Base-by-base conservation (phyloP, 148 eudicot genomes). In the Mesembryanthemum crystallinum region DNA sequence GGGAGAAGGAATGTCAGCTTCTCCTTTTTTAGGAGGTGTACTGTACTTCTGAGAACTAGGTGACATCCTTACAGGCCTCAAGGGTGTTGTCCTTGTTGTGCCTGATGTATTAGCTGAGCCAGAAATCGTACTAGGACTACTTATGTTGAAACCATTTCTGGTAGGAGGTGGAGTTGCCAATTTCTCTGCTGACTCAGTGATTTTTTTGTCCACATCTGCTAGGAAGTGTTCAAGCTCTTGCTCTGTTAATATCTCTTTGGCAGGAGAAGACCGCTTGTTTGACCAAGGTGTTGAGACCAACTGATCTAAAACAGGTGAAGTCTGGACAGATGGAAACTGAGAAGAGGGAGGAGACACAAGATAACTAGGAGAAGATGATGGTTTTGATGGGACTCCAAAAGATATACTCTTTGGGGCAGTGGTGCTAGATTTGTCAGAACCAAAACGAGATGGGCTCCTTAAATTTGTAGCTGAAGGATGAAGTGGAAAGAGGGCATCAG, bases 11-110 rank as follows among this genome's bases (percentile, higher is more conserved):
- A 90, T 81, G 51, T 92, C 98, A 64, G 83, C 88, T 73, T 94
- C 98, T 73, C 97, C 97, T 86, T 92, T 94, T 80, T 94, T 94
- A 6, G 98, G 97, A 71, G 98, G 91, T 72, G 98, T 90, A 35
- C 69, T 87, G 77, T 85, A 92, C 83, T 92, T 94, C 85, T 94
- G 98, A 51, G 97, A 92, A 70, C 89, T 89, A 76, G 98, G 96
- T 64, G 98, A 94, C 96, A 94, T 90, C 63, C 94, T 85, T 75
- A 94, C 97, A 63, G 94, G 87, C 84, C 98, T 89, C 80, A 94
- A 75, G 58, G 98, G 96, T 33, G 97, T 94, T 73, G 92, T 91
- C 81, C 98, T 90, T 43, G 91, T 81, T 70, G 95, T 84, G 73
- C 97, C 97, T 74, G 94, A 87, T 29, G 92, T 88, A 79, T 85